phyloP scores from a whole-genome alignment of 345 rosid species.

The Brassica napus region DNA sequence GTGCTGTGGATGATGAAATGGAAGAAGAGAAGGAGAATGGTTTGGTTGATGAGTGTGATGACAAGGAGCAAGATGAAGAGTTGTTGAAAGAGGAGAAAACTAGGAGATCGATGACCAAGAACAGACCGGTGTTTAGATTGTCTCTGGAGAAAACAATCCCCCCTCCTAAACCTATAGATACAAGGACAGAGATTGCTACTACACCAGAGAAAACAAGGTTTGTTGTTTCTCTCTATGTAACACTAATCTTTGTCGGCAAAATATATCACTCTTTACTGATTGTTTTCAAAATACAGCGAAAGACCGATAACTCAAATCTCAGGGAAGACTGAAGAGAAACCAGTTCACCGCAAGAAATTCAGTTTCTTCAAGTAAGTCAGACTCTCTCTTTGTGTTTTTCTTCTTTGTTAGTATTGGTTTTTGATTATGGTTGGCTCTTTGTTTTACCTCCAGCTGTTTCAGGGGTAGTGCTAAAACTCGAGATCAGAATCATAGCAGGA shows the following conservation, averaged over 20 bases:
- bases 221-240: not conserved
- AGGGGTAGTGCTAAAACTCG: slow-evolving; percentile 24
- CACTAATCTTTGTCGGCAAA: not conserved
- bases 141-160: slow-evolving; percentile 40
- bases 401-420: not conserved
- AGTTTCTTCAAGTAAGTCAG: slow-evolving; percentile 30
- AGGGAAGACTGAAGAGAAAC: slow-evolving; percentile 13
- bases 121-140: slow-evolving; percentile 41
- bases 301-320: slow-evolving; percentile 6
- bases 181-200: not conserved
- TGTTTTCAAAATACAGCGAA: slow-evolving; percentile 22
- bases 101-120: slow-evolving; percentile 32
- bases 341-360: slow-evolving; percentile 4
- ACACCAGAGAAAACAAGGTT: slow-evolving; percentile 34
- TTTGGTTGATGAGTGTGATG: slow-evolving; percentile 15
- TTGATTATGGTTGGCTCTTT: slow-evolving; percentile 16
- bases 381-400: not conserved
- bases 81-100: slow-evolving; percentile 26
- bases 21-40: slow-evolving; percentile 3
- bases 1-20: not conserved
- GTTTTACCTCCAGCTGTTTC: slow-evolving; percentile 25
- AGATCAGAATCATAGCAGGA: slow-evolving; percentile 27
- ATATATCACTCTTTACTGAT: slow-evolving; percentile 7
- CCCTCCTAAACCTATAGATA: slow-evolving; percentile 23
- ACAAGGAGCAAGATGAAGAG: slow-evolving; percentile 5